A percentile compares a stretch with the other conserved stretches of the same genome.
Conservation (phyloP, 1,284 basidiomycete species). For the Sphaerobolus stellatus region DNA sequence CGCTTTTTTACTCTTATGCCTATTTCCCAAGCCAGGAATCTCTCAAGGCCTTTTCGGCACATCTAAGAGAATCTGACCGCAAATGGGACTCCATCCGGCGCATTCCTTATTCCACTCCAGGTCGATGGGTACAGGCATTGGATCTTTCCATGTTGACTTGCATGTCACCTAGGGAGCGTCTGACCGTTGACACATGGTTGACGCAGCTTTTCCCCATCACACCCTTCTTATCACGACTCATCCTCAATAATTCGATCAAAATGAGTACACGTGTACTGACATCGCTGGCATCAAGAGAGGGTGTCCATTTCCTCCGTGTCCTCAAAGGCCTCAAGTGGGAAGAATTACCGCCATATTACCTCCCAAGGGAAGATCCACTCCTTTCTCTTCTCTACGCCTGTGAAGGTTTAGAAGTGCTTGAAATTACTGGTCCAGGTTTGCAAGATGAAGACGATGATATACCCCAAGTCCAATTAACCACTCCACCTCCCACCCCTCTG, state of each 20-base stretch:
- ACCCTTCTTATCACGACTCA: slow-evolving; percentile 63
- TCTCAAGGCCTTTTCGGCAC: slow-evolving; percentile 56
- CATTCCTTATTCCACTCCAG: slow-evolving; percentile 80
- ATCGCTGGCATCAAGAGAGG: slow-evolving; percentile 56
- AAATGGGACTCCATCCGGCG: slow-evolving; percentile 84
- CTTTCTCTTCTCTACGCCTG: slow-evolving; percentile 54
- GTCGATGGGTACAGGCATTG: slow-evolving; percentile 75
- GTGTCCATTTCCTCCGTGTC: slow-evolving; percentile 50
- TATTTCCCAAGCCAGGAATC: slow-evolving; percentile 44
- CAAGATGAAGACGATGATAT: slow-evolving; percentile 47
- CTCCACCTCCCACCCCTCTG: slow-evolving; percentile 30
- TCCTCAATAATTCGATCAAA: slow-evolving; percentile 59
- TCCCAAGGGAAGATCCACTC: slow-evolving; percentile 44
- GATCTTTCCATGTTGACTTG: slow-evolving; percentile 61
- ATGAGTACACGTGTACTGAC: slow-evolving; percentile 59
- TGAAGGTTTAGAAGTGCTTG: slow-evolving; percentile 62
- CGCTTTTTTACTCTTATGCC: slow-evolving; percentile 65
- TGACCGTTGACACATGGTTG: slow-evolving; percentile 58
- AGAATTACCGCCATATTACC: slow-evolving; percentile 32
- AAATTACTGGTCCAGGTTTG: slow-evolving; percentile 59
- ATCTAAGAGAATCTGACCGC: slow-evolving; percentile 62
- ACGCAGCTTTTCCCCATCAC: slow-evolving; percentile 64
- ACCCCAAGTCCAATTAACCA: slow-evolving; percentile 18
- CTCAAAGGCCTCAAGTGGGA: slow-evolving; percentile 64
- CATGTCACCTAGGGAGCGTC: slow-evolving; percentile 43